Evolutionary conservation across 371 early-diverging fungal species (phyloP).

Genomic region (Parasitella parasitica): DNA sequence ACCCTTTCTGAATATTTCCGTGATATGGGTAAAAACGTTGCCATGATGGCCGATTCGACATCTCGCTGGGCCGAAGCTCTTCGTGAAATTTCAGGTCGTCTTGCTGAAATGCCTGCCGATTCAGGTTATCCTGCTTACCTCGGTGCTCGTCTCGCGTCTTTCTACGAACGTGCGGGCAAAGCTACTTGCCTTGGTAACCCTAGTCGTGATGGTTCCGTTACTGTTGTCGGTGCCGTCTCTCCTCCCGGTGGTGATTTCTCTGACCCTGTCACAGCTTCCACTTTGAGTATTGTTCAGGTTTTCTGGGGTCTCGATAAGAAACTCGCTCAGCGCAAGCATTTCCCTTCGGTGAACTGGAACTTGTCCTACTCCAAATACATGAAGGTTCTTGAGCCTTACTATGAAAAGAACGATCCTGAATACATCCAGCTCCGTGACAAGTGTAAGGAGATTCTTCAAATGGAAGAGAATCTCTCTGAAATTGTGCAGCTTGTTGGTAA

Average conservation of each 20-base stretch:
- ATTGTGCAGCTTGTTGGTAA: conserved; percentile 99
- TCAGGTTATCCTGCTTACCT: conserved; percentile 99
- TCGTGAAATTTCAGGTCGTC: conserved; percentile 99
- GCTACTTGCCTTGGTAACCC: conserved; percentile 97
- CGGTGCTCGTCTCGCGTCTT: conserved; percentile 98
- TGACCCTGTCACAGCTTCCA: conserved; percentile 99
- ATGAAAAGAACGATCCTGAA: conserved; percentile 94
- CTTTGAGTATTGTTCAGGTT: conserved; percentile 99
- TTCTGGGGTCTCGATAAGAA: conserved; percentile 99
- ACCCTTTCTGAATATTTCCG: conserved; percentile 99
- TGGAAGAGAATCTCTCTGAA: conserved; percentile 98
- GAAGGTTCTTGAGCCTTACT: conserved; percentile 95
- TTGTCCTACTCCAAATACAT: conserved; percentile 99
- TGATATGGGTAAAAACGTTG: conserved; percentile 99
- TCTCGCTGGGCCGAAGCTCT: conserved; percentile 99
- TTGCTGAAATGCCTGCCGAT: conserved; percentile 99
- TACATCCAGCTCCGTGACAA: conserved; percentile 91
- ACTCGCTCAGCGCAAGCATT: conserved; percentile 99
- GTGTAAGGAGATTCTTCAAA: conserved; percentile 98
- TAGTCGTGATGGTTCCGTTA: conserved; percentile 94
- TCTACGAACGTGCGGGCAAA: conserved; percentile 99
- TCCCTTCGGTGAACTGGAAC: conserved; percentile 99
- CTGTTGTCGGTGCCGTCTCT: conserved; percentile 99
- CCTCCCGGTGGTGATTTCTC: conserved; percentile 99
- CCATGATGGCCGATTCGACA: conserved; percentile 99